phyloP scores from a whole-genome alignment of 2,329 filamentous ascomycete genomes.

The Apiospora phragmitis region DNA sequence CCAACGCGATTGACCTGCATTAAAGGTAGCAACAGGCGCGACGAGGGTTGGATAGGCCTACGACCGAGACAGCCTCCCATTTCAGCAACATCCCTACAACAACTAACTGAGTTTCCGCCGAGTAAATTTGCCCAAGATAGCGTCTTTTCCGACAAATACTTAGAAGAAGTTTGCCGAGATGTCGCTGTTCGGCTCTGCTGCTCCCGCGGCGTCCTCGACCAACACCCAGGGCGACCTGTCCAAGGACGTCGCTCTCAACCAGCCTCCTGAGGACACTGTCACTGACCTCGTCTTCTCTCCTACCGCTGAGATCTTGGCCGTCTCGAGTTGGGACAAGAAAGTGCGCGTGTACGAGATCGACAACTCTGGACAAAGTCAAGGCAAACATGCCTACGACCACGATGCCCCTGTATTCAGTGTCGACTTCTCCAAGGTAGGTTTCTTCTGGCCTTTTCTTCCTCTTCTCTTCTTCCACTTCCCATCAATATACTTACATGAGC shows the following conservation, averaged over 20 bases:
- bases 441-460: neutral
- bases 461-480: neutral
- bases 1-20: neutral
- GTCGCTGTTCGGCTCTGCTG: conserved; percentile 62
- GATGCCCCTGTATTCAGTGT: conserved; percentile 81
- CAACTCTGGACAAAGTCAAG: conserved; percentile 73
- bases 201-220: conserved; percentile 57
- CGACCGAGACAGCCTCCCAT: neutral
- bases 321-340: conserved; percentile 96
- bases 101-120: neutral
- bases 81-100: neutral
- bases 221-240: conserved; percentile 83
- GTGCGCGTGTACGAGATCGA: conserved; percentile 95
- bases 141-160: neutral
- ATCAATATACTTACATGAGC: conserved; percentile 11
- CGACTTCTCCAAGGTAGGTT: conserved; percentile 82
- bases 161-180: conserved; percentile 43
- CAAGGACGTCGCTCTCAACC: conserved; percentile 77
- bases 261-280: conserved; percentile 85
- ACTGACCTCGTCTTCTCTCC: conserved; percentile 77
- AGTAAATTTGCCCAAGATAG: neutral
- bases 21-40: neutral
- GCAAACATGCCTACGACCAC: conserved; percentile 84
- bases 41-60: neutral
- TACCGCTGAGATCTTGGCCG: conserved; percentile 75